A percentile compares a stretch with the other conserved stretches of the same genome.
phyloP scores from a whole-genome alignment of 805 yeast species.

The Myxozyma lipomycoides region DNA sequence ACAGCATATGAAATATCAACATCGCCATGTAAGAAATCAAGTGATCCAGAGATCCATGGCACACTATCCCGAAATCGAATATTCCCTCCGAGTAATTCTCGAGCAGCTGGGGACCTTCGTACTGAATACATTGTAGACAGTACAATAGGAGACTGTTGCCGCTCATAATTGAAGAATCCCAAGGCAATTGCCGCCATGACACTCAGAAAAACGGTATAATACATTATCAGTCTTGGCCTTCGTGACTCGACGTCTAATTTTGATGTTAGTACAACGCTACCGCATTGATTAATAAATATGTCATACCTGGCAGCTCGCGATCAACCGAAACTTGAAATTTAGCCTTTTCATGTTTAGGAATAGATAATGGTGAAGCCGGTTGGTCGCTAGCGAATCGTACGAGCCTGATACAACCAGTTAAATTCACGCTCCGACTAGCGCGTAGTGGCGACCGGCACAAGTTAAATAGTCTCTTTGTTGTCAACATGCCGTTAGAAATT shows the following conservation, averaged over 20 bases:
- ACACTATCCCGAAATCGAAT: slow-evolving; percentile 67
- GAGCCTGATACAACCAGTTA: too few species aligned
- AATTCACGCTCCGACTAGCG: too few species aligned
- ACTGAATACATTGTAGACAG: slow-evolving; percentile 80
- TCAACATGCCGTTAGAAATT: neutral
- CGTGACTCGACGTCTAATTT: slow-evolving; percentile 40
- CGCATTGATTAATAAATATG: slow-evolving; percentile 23
- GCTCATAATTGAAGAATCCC: slow-evolving; percentile 87
- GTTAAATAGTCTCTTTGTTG: neutral
- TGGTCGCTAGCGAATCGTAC: neutral
- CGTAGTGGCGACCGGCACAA: too few species aligned
- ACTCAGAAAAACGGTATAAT: slow-evolving; percentile 53
- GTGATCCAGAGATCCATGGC: slow-evolving; percentile 87
- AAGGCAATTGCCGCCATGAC: slow-evolving; percentile 54
- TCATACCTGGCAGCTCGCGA: slow-evolving; percentile 78
- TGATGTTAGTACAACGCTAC: neutral
- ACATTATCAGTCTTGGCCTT: slow-evolving; percentile 48
- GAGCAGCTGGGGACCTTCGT: slow-evolving; percentile 66
- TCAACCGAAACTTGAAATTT: slow-evolving; percentile 53
- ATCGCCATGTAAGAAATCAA: slow-evolving; percentile 77
- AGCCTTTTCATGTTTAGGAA: slow-evolving; percentile 3
- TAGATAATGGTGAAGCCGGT: slow-evolving; percentile 27
- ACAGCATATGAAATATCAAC: slow-evolving; percentile 71
- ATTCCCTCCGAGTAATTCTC: slow-evolving; percentile 64
- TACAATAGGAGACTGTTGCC: slow-evolving; percentile 82